A percentile compares a stretch with the other conserved stretches of the same genome.
phyloP scores from a whole-genome alignment of 2,329 filamentous ascomycete genomes.

The Aquanectria penicillioides region DNA sequence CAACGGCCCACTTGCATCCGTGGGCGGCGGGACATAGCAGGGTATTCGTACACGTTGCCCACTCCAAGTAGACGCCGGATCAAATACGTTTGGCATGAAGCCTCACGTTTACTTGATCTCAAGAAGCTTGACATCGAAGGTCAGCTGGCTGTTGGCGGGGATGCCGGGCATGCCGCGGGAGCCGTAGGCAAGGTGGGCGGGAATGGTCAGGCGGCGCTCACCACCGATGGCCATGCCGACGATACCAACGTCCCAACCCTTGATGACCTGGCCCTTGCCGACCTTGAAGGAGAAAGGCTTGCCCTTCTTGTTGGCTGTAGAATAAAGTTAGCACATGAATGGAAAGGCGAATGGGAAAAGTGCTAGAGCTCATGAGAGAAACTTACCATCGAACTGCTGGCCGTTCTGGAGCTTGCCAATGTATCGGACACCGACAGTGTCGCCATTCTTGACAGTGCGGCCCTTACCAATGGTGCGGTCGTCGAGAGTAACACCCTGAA shows the following conservation, averaged over 20 bases:
- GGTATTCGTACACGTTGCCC: slow-evolving; percentile 40
- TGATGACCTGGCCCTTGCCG: slow-evolving; percentile 95
- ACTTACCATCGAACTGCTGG: slow-evolving; percentile 93
- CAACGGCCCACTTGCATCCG: slow-evolving; percentile 24
- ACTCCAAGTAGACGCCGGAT: slow-evolving; percentile 24
- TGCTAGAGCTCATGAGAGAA: background rate
- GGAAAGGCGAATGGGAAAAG: background rate
- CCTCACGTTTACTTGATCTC: slow-evolving; percentile 76
- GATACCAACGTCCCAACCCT: slow-evolving; percentile 97
- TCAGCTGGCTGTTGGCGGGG: slow-evolving; percentile 87
- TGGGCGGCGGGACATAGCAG: slow-evolving; percentile 24
- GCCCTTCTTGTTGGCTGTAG: slow-evolving; percentile 96
- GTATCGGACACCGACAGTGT: slow-evolving; percentile 93
- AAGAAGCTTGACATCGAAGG: slow-evolving; percentile 90
- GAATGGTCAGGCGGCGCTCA: slow-evolving; percentile 92
- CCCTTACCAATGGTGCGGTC: slow-evolving; percentile 94
- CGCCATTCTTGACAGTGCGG: slow-evolving; percentile 86
- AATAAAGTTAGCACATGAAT: slow-evolving; percentile 33
- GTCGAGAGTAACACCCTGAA: slow-evolving; percentile 91
- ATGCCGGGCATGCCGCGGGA: slow-evolving; percentile 85
- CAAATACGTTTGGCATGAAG: slow-evolving; percentile 10
- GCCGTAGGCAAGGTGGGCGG: slow-evolving; percentile 88
- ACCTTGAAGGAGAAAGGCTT: slow-evolving; percentile 97
- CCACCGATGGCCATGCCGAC: slow-evolving; percentile 92
- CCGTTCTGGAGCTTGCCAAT: slow-evolving; percentile 96